These are phyloP conservation scores for Phenoliferia sp. DNA, from an alignment of 1,284 basidiomycete genomes.

Conservation along the genomic window DNA sequence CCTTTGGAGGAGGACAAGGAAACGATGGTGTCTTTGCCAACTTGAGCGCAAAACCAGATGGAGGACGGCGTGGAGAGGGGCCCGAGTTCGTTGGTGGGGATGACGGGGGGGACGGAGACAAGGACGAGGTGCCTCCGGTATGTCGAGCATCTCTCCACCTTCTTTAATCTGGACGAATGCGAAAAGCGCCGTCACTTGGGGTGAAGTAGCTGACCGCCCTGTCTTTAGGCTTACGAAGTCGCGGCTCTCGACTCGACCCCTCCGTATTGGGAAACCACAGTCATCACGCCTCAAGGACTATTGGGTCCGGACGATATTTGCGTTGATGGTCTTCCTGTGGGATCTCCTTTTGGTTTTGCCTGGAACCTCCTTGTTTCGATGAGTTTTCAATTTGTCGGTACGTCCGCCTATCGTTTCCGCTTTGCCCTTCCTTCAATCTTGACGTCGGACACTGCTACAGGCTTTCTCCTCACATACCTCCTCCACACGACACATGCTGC, in stretches of 20 bases:
- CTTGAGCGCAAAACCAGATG: slow-evolving; percentile 79
- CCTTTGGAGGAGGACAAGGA: slow-evolving; percentile 65
- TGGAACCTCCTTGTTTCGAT: slow-evolving; percentile 80
- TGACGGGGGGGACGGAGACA: slow-evolving; percentile 59
- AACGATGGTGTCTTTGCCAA: slow-evolving; percentile 97
- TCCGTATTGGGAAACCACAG: slow-evolving; percentile 94
- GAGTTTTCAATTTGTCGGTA: slow-evolving; percentile 90
- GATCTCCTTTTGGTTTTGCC: slow-evolving; percentile 64
- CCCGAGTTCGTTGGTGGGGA: slow-evolving; percentile 52
- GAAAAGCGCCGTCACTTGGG: slow-evolving; percentile 41
- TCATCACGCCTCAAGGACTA: slow-evolving; percentile 58
- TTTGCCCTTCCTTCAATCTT: background rate
- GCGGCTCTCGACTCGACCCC: slow-evolving; percentile 89
- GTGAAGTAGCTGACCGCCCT: no score
- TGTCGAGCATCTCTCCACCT: slow-evolving; percentile 44
- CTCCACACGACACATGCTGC: slow-evolving; percentile 84
- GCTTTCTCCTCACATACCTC: slow-evolving; percentile 88
- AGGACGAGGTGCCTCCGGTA: slow-evolving; percentile 78
- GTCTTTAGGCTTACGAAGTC: slow-evolving; percentile 82
- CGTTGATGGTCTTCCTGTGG: slow-evolving; percentile 54
- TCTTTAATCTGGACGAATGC: background rate
- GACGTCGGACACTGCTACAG: slow-evolving; percentile 5
- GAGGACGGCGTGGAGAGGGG: slow-evolving; percentile 45
- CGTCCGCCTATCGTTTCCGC: slow-evolving; percentile 4
- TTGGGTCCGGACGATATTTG: slow-evolving; percentile 51